phyloP scores from a whole-genome alignment of 805 yeast species.

The Candida dendrica region DNA sequence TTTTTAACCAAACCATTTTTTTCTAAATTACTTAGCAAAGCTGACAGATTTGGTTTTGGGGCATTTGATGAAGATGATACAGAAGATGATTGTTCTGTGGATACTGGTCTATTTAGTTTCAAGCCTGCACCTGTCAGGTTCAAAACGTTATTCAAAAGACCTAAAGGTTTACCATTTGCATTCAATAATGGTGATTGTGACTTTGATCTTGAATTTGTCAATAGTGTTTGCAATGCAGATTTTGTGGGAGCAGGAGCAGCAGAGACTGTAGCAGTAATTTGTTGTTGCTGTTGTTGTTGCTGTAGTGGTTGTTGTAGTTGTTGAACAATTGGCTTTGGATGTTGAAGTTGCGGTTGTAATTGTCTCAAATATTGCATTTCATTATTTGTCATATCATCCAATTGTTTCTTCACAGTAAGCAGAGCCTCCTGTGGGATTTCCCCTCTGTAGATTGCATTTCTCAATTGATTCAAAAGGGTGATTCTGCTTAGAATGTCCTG shows the following conservation, averaged over 20 bases:
- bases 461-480: constrained; percentile 27
- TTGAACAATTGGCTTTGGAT: constrained; percentile 1
- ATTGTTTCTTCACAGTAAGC: constrained; percentile 29
- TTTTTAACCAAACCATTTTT: constrained; percentile 16
- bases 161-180: constrained; percentile 6
- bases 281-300: neutral
- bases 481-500: constrained; percentile 20
- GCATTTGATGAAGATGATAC: neutral
- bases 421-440: constrained; percentile 24
- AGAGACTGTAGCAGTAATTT: neutral
- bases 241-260: neutral
- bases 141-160: constrained; percentile 12
- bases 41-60: constrained; percentile 10
- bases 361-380: constrained; percentile 2
- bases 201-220: neutral
- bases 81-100: neutral
- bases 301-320: constrained; percentile 18
- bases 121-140: constrained; percentile 5
- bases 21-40: constrained; percentile 11
- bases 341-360: constrained; percentile 5
- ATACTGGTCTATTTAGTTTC: neutral
- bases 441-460: constrained; percentile 26
- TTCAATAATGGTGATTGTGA: neutral
- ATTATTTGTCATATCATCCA: constrained; percentile 24
- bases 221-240: neutral